Conservation (phyloP, 495 filamentous ascomycete genomes). For the Daldinia bambusicola region DNA sequence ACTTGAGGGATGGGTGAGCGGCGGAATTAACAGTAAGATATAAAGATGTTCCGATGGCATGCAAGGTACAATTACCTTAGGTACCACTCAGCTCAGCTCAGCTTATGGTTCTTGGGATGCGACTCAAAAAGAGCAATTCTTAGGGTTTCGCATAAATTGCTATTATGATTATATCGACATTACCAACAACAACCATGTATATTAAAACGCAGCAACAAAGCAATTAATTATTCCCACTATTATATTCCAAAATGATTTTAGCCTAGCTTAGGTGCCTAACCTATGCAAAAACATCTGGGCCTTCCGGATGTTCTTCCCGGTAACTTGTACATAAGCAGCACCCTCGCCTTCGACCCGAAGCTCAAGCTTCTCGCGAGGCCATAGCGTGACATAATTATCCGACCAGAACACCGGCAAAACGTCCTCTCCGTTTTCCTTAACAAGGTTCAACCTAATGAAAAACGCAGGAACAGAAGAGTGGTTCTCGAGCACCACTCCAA, state of each 20-base stretch:
- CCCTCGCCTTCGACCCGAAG: slow-evolving; percentile 41
- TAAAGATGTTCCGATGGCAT: too few relatives aligned
- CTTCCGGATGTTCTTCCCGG: slow-evolving; percentile 44
- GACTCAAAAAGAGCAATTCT: too few relatives aligned
- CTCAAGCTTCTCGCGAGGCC: slow-evolving; percentile 63
- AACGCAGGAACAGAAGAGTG: slow-evolving; percentile 63
- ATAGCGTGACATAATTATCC: slow-evolving; percentile 72
- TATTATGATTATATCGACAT: neutral
- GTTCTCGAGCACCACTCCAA: slow-evolving; percentile 62
- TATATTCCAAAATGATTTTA: neutral
- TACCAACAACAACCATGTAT: too few relatives aligned
- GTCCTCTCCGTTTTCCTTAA: slow-evolving; percentile 55
- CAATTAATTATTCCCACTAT: neutral
- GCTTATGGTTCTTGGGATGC: neutral
- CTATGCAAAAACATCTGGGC: slow-evolving; percentile 12
- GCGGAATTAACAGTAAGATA: too few relatives aligned
- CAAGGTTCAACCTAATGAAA: slow-evolving; percentile 63
- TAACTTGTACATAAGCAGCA: slow-evolving; percentile 41
- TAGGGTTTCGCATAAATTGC: too few relatives aligned
- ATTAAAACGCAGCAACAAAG: neutral
- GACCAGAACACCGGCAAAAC: slow-evolving; percentile 66
- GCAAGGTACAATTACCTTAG: too few relatives aligned
- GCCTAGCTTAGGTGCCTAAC: neutral
- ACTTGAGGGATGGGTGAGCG: too few relatives aligned
- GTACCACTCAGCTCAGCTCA: neutral